Conservation (phyloP, 2,329 filamentous ascomycete genomes). For the Scedosporium minutisporum region DNA sequence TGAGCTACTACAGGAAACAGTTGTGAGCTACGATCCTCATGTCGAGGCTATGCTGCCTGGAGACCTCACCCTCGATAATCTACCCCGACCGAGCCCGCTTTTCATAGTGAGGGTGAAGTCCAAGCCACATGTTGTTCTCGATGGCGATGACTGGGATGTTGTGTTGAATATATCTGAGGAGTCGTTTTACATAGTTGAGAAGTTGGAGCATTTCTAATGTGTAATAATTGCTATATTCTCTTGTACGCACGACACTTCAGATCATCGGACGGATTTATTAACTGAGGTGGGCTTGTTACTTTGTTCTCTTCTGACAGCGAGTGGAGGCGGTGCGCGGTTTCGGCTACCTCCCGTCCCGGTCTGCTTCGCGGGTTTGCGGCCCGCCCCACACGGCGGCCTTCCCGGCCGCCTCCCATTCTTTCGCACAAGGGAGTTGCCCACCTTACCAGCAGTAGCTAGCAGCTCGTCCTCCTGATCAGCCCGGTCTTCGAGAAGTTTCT, state of each 20-base stretch:
- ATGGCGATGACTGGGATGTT: conserved; percentile 2
- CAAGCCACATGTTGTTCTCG: background rate
- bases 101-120: background rate
- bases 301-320: background rate
- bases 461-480: background rate
- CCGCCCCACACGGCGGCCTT: background rate
- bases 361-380: background rate
- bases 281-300: background rate
- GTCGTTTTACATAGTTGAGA: conserved; percentile 4
- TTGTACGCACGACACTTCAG: background rate
- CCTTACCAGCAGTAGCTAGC: background rate
- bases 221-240: background rate
- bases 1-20: background rate
- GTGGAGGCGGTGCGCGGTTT: background rate
- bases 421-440: background rate
- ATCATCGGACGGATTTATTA: background rate
- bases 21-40: background rate
- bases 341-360: background rate
- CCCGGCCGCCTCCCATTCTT: background rate
- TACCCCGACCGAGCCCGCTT: background rate
- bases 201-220: background rate
- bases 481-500: conserved; percentile 27
- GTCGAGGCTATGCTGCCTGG: background rate
- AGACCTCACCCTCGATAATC: conserved; percentile 1
- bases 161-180: conserved; percentile 3